phyloP scores from a whole-genome alignment of 495 filamentous ascomycete species.

The Daldinia bambusicola region DNA sequence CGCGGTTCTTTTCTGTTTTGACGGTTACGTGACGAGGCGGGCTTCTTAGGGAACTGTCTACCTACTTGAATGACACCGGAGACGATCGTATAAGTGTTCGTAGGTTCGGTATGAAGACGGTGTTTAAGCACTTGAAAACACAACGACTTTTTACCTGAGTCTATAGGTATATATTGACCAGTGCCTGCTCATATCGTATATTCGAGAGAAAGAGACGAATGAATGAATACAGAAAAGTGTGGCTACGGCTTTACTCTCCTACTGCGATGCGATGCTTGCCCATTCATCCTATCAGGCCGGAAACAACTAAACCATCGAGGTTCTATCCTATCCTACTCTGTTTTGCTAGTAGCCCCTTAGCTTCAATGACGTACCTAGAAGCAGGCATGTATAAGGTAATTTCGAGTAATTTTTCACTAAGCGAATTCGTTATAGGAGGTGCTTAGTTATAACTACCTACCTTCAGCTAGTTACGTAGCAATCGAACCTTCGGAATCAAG shows the following conservation, averaged over 20 bases:
- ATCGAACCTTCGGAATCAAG: not conserved
- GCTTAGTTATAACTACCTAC: no score
- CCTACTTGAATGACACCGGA: no score
- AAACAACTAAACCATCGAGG: not conserved
- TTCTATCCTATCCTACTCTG: not conserved
- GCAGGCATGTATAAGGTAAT: not conserved
- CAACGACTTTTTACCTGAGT: no score
- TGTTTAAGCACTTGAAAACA: not conserved
- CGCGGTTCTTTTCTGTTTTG: not conserved
- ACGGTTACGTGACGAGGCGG: not conserved
- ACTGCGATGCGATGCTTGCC: no score
- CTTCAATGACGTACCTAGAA: not conserved
- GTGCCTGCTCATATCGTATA: no score
- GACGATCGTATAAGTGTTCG: not conserved
- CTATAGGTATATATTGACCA: no score
- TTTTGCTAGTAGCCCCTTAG: not conserved
- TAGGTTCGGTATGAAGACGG: not conserved
- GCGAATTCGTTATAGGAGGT: no score
- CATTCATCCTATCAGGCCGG: no score
- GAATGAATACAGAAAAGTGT: no score
- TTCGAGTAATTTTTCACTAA: not conserved
- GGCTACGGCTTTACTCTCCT: no score
- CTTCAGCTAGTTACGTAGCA: not conserved
- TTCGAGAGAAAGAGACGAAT: no score
- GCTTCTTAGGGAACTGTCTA: no score